Percentiles rank a stretch among this genome's conserved stretches.
These are phyloP conservation scores for Drosera capensis DNA, from an alignment of 148 eudicot species.

Conservation along the genomic window DNA sequence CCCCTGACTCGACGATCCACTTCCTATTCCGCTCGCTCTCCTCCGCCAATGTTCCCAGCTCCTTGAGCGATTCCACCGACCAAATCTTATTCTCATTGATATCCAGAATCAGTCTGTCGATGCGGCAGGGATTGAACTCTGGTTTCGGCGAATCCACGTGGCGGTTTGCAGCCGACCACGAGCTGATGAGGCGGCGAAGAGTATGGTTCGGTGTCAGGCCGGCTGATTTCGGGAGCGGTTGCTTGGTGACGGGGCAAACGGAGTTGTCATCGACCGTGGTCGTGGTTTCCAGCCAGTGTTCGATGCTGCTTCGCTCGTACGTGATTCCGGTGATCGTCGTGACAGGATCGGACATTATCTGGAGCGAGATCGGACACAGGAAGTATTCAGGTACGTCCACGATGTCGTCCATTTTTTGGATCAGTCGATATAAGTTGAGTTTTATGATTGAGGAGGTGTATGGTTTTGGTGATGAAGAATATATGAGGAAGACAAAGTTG, in stretches of 20 bases:
- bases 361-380: slow-evolving; percentile 72
- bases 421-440: too few relatives aligned
- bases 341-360: slow-evolving; percentile 76
- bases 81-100: too few relatives aligned
- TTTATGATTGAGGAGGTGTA: too few relatives aligned
- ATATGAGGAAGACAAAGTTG: too few relatives aligned
- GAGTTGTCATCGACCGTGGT: too few relatives aligned
- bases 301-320: slow-evolving; percentile 62
- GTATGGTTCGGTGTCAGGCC: slow-evolving; percentile 65
- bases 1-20: too few relatives aligned
- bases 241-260: slow-evolving; percentile 63
- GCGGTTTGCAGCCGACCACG: slow-evolving; percentile 56
- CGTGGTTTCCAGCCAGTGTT: slow-evolving; percentile 40
- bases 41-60: too few relatives aligned
- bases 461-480: too few relatives aligned
- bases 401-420: too few relatives aligned
- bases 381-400: slow-evolving; percentile 45
- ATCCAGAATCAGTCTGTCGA: slow-evolving; percentile 27
- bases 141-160: slow-evolving; percentile 50
- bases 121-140: slow-evolving; percentile 13
- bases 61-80: too few relatives aligned
- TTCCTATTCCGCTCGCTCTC: too few relatives aligned
- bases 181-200: slow-evolving; percentile 51
- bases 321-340: slow-evolving; percentile 66
- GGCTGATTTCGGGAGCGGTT: slow-evolving; percentile 19